Conservation (phyloP, 2,329 filamentous ascomycete species). For the Immersiporthe knoxdaviesiana region DNA sequence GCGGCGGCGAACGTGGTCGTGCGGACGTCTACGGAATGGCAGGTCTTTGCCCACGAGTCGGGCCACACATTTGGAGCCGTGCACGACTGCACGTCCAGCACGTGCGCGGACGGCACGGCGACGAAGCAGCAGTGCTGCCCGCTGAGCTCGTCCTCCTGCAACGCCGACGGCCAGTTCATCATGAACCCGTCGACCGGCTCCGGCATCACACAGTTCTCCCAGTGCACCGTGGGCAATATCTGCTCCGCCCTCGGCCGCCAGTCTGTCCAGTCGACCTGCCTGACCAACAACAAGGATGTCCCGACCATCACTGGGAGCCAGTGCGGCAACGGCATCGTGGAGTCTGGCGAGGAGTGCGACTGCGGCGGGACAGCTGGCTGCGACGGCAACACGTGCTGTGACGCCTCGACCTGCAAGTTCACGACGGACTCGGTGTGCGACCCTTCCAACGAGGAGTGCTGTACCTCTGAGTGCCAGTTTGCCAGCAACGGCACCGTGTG, state of each 20-base stretch:
- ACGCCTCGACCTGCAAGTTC: slow-evolving; percentile 86
- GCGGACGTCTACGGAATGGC: slow-evolving; percentile 83
- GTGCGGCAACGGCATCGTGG: slow-evolving; percentile 97
- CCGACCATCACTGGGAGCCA: slow-evolving; percentile 79
- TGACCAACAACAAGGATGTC: slow-evolving; percentile 85
- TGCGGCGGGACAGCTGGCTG: slow-evolving; percentile 81
- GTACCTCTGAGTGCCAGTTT: slow-evolving; percentile 68
- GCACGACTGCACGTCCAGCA: slow-evolving; percentile 79
- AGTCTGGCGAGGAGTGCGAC: slow-evolving; percentile 92
- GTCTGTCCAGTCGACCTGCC: slow-evolving; percentile 74
- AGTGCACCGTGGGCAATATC: slow-evolving; percentile 90
- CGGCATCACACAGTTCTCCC: slow-evolving; percentile 78
- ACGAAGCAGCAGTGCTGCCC: slow-evolving; percentile 74
- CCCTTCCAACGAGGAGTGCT: slow-evolving; percentile 81
- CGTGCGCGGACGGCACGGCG: slow-evolving; percentile 66
- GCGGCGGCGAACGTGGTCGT: slow-evolving; percentile 89
- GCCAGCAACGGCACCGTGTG: slow-evolving; percentile 73
- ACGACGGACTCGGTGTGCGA: slow-evolving; percentile 76
- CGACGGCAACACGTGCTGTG: slow-evolving; percentile 77
- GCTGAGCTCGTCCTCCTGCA: slow-evolving; percentile 66
- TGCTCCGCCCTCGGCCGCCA: slow-evolving; percentile 82
- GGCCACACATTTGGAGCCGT: slow-evolving; percentile 96
- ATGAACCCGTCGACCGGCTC: slow-evolving; percentile 90
- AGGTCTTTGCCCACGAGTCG: slow-evolving; percentile 91
- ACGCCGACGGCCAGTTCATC: slow-evolving; percentile 80